Percentiles rank a stretch among this genome's conserved stretches.
Conservation (phyloP, 2,329 filamentous ascomycete genomes). For the Cytospora paraplurivora region DNA sequence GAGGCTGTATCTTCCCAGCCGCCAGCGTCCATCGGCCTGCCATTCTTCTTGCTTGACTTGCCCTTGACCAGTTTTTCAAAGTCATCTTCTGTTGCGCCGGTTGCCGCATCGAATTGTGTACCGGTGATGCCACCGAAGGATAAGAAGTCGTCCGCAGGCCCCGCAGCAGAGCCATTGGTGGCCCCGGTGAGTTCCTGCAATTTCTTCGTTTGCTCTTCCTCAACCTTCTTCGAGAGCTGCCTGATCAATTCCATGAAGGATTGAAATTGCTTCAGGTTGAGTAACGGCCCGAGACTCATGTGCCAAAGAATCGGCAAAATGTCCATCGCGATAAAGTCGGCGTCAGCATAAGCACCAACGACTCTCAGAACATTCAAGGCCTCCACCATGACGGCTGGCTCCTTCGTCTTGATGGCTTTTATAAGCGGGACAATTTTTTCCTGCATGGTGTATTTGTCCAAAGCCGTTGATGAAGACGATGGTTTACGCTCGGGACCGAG, state of each 20-base stretch:
- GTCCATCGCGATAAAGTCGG: constrained; percentile 90
- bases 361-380: constrained; percentile 82
- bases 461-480: constrained; percentile 69
- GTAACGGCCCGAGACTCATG: constrained; percentile 86
- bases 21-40: constrained; percentile 44
- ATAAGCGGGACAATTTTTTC: constrained; percentile 93
- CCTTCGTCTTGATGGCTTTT: constrained; percentile 94
- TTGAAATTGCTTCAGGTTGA: constrained; percentile 86
- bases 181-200: constrained; percentile 77
- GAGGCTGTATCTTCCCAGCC: constrained; percentile 53
- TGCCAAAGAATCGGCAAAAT: constrained; percentile 87
- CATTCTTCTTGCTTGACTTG: constrained; percentile 46
- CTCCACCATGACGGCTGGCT: constrained; percentile 96
- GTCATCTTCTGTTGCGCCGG: constrained; percentile 65
- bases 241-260: constrained; percentile 89
- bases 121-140: constrained; percentile 70
- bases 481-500: constrained; percentile 62
- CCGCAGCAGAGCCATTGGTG: constrained; percentile 51
- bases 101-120: constrained; percentile 54
- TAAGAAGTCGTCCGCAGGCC: constrained; percentile 66
- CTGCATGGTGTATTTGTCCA: constrained; percentile 98
- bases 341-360: constrained; percentile 78
- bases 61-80: constrained; percentile 92
- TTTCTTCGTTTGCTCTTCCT: constrained; percentile 86
- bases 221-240: constrained; percentile 74